Percentiles rank a stretch among this genome's conserved stretches.
Evolutionary conservation across 768 basidiomycete species (phyloP).

Genomic region (Phylloporus arenicola): DNA sequence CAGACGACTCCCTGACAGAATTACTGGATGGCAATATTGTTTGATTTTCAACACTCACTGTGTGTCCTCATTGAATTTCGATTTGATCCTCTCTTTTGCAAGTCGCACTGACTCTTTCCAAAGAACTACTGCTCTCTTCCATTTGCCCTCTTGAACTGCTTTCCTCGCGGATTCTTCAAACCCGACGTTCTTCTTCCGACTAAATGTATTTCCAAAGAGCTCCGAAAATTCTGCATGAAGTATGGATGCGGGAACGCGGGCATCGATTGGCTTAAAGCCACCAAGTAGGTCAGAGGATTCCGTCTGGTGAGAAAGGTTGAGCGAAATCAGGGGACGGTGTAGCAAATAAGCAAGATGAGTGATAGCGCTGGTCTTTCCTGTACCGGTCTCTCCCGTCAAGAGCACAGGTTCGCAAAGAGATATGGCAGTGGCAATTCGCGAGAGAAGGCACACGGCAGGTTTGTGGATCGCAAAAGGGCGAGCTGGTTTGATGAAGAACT

Average conservation of each 20-base stretch:
- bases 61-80: constrained; percentile 27
- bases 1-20: constrained; percentile 11
- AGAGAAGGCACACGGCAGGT: constrained; percentile 74
- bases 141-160: constrained; percentile 76
- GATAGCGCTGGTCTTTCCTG: constrained; percentile 92
- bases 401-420: constrained; percentile 77
- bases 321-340: constrained; percentile 68
- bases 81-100: constrained; percentile 59
- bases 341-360: constrained; percentile 83
- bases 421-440: constrained; percentile 71
- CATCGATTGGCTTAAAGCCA: constrained; percentile 94
- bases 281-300: constrained; percentile 92
- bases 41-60: constrained; percentile 15
- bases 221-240: constrained; percentile 72
- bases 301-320: constrained; percentile 95
- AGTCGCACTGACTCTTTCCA: constrained; percentile 76
- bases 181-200: constrained; percentile 81
- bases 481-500: constrained; percentile 28
- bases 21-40: not conserved
- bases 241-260: constrained; percentile 65
- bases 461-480: constrained; percentile 86
- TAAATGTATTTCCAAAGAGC: constrained; percentile 83
- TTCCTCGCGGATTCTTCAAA: constrained; percentile 79
- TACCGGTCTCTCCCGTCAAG: constrained; percentile 97
- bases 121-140: constrained; percentile 76